Base-by-base conservation (phyloP, 2,329 filamentous ascomycete species). In the Ophiostoma populinum region DNA sequence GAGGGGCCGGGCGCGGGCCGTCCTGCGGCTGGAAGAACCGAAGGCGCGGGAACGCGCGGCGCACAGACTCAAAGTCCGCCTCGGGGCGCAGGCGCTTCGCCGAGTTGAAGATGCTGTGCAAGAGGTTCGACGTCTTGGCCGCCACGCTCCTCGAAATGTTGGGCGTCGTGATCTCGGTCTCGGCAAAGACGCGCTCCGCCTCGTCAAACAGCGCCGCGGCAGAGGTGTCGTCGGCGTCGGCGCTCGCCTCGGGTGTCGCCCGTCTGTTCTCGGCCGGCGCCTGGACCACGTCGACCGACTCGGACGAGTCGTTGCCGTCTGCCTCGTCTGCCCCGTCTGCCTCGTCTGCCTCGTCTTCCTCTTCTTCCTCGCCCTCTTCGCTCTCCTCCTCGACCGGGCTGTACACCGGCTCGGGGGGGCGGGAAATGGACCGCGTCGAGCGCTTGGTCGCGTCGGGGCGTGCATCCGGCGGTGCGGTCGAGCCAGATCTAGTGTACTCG, bases 141-240 rank as follows among this genome's bases (percentile, higher is more conserved):
- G 40, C 27, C 18, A 43, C 34, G 30, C 34, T 16, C 32, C 12
- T 5, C 36, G 26, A 6, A 34, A 19, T 7, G 36, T 32, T 22
- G 41, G 46, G 45, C 32, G 52, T 40, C 37, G 47, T 40, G 35
- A 62, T 37, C n/a, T 42, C 43, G 19, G 56, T 53, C 21, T 50
- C 40, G 2, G 42, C 35, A 40, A 51, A 61, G 6, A 61, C 30
- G 13, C 39, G 40, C 32, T 50, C 55, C 35, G 61, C 58, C 9
- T 51, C 46, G 9, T 39, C 44, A 42, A 54, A 61, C 38, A 52
- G 55, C 21, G 45, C 49, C 8, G 46, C 40, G 13, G 50, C 24
- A 7, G 30, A n/a, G 8, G n/a, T 22, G 6, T 32, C 24, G 15
- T 19, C 10, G 6, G 17, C n/a, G n/a, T n/a, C n/a, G n/a, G n/a